Conservation (phyloP, 1,284 basidiomycete genomes). For the Leccinum solheimii region DNA sequence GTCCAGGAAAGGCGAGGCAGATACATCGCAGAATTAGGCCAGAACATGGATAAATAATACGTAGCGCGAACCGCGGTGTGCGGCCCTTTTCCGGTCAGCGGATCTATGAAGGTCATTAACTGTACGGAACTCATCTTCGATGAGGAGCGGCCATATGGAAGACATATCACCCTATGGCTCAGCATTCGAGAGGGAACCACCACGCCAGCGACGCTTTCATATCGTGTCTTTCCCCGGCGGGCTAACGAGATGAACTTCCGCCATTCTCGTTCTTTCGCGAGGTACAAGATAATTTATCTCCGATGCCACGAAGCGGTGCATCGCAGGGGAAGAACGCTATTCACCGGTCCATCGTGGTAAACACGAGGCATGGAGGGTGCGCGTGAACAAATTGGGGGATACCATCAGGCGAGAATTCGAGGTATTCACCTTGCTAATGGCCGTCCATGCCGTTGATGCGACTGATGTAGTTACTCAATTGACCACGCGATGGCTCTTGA, state of each 20-base stretch:
- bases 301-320: conserved; percentile 32
- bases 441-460: conserved; percentile 10
- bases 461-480: conserved; percentile 9
- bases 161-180: conserved; percentile 2
- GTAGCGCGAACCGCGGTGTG: conserved; percentile 21
- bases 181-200: conserved; percentile 2
- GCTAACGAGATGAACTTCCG: conserved; percentile 17
- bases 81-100: conserved; percentile 8
- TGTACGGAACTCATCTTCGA: conserved; percentile 10
- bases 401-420: conserved; percentile 16
- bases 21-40: conserved; percentile 26
- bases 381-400: conserved; percentile 18
- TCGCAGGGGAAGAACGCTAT: conserved; percentile 25
- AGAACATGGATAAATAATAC: conserved; percentile 29
- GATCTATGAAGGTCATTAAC: conserved; percentile 18
- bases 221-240: conserved; percentile 19
- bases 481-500: conserved; percentile 2
- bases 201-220: conserved; percentile 7
- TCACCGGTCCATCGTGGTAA: conserved; percentile 32
- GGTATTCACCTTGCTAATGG: conserved; percentile 14
- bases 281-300: conserved; percentile 31
- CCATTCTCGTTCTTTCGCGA: conserved; percentile 21
- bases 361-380: conserved; percentile 33
- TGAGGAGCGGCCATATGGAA: background rate
- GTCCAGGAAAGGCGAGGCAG: conserved; percentile 41